A percentile compares a stretch with the other conserved stretches of the same genome.
Conservation (phyloP, 208 protist species). For the Phytomonas sp. region DNA sequence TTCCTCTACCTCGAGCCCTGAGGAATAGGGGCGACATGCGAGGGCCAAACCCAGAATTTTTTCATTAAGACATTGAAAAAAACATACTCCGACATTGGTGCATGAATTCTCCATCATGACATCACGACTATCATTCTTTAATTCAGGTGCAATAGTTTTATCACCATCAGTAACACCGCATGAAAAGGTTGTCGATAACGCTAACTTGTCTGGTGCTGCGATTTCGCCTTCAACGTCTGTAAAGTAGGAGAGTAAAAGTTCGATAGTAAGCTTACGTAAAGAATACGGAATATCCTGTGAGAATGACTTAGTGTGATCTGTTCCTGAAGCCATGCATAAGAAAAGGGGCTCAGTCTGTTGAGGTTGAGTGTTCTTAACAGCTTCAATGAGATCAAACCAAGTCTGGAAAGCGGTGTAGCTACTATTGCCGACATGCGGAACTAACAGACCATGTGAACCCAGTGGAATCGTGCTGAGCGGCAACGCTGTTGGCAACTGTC, state of each 20-base stretch:
- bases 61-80: constrained; percentile 1
- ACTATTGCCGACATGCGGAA: background rate
- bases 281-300: background rate
- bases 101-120: background rate
- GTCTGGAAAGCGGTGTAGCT: background rate
- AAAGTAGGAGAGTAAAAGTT: background rate
- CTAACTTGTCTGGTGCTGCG: background rate
- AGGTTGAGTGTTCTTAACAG: background rate
- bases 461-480: constrained; percentile 8
- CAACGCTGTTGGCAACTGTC: constrained; percentile 20
- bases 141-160: background rate
- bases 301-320: background rate
- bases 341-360: background rate
- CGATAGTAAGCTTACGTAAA: background rate
- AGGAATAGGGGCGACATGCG: background rate
- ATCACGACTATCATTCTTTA: background rate
- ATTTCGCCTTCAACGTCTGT: background rate
- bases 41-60: background rate
- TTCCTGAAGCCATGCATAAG: background rate
- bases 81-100: background rate
- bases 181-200: background rate
- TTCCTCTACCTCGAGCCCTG: background rate
- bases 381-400: background rate
- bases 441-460: background rate
- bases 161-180: background rate